phyloP scores from a whole-genome alignment of 108 stramenopile genomes.

The Aureococcus anophagefferens region DNA sequence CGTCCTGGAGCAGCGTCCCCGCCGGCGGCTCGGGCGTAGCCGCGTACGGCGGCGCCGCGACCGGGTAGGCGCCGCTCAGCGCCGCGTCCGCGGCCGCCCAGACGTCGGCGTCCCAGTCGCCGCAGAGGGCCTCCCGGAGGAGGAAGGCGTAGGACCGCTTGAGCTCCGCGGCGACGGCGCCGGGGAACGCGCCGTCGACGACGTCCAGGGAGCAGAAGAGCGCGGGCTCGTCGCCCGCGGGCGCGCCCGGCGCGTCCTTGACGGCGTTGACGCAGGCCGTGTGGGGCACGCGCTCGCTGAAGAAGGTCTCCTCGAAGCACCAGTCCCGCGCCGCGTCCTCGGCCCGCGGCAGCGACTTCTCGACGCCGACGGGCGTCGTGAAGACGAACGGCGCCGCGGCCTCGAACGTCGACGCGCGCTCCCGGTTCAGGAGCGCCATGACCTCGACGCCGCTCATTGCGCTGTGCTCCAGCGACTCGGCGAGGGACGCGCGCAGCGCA shows the following conservation, averaged over 20 bases:
- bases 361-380: constrained; percentile 16
- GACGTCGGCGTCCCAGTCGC: too few species aligned
- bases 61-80: too few species aligned
- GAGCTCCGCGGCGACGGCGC: neutral
- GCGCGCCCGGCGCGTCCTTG: constrained; percentile 10
- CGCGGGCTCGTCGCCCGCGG: too few species aligned
- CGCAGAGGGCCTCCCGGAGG: neutral
- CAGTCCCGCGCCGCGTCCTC: constrained; percentile 1
- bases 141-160: neutral
- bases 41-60: too few species aligned
- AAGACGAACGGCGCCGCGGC: constrained; percentile 14
- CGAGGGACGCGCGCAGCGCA: neutral
- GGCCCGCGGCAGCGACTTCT: neutral
- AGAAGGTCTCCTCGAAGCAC: constrained; percentile 14
- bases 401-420: neutral
- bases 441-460: constrained; percentile 15
- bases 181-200: constrained; percentile 8
- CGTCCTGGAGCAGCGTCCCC: too few species aligned
- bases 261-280: constrained; percentile 20
- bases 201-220: constrained; percentile 11
- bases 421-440: constrained; percentile 12
- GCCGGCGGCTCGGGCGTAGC: too few species aligned
- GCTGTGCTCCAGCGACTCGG: constrained; percentile 5
- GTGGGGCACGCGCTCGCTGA: constrained; percentile 17
- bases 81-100: neutral